Evolutionary conservation across 2,329 filamentous ascomycete species (phyloP), one percentile per base, ranked within the genome.

Genomic region (Phyllosticta capitalensis): DNA sequence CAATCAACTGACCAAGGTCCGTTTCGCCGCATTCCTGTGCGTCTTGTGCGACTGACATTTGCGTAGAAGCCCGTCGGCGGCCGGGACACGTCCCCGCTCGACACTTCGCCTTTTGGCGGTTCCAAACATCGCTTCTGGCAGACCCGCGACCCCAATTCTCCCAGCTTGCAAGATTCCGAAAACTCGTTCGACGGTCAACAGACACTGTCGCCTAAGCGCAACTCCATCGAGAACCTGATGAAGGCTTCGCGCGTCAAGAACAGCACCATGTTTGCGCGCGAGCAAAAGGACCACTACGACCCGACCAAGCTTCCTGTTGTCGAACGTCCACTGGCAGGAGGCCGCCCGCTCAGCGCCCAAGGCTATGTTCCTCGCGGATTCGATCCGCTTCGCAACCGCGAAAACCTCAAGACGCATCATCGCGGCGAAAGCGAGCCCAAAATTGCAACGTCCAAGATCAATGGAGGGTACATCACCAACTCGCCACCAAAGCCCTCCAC

Each of bases 181-280:
- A 96, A 95, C 75, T 80, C 77, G 53, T 75, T 75, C 61, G 79
- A 82, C 63, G 79, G 80, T 61, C 79, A 81, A 51, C 83, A 84
- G 6, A 85, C 88, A 10, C 83, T 86, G 7, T 87, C 87, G 52
- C 85, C 89, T 21, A 86, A 84, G 61, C 88, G 92, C 70, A 89
- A 90, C 52, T 97, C 92, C 19, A 92, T 99, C 65, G 94, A 99
- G 81, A 92, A 92, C 69, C 81, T 99, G 61, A 95, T 96, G 77
- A 90, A 87, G 72, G 92, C 91, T 30, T 96, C 92, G 59, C 88
- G 94, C 62, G 94, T 99, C 68, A 96, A 92, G 81, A 97, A 96
- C 78, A 96, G 92, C 81, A 95, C 87, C 76, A 96, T 97, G 81
- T 90, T 96, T 71, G 91, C 90, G 50, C 87, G 92, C 59, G 92